Evolutionary conservation across 441 rosid species (phyloP).

Genomic region (Croton laevigatus): DNA sequence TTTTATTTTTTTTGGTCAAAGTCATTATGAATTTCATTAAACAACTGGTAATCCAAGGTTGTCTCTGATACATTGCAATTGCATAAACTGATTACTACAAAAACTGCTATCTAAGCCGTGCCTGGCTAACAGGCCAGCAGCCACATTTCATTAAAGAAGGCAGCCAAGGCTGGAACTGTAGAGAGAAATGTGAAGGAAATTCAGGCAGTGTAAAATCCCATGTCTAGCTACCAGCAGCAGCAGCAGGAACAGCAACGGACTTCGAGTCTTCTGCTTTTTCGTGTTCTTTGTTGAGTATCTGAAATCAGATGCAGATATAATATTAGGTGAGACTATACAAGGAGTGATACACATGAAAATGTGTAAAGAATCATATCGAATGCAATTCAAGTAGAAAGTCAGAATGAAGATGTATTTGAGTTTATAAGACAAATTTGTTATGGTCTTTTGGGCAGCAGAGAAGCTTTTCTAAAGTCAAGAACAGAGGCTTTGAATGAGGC

Average conservation of each 20-base stretch:
- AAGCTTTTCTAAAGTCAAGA: not conserved
- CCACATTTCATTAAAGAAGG: too few relatives aligned
- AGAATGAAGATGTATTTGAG: not conserved
- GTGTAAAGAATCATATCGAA: not conserved
- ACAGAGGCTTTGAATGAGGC: not conserved
- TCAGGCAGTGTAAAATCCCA: not conserved
- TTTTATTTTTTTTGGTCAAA: too few relatives aligned
- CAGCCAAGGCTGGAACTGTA: too few relatives aligned
- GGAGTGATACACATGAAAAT: not conserved
- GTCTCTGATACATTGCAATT: too few relatives aligned
- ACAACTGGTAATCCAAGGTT: too few relatives aligned
- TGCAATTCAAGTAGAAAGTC: not conserved
- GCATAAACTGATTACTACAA: too few relatives aligned
- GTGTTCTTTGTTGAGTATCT: slow-evolving; percentile 74
- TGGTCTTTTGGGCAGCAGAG: not conserved
- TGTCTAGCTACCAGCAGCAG: slow-evolving; percentile 35
- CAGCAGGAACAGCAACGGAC: slow-evolving; percentile 42
- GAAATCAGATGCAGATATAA: slow-evolving; percentile 18
- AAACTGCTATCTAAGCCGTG: too few relatives aligned
- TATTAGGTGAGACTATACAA: not conserved
- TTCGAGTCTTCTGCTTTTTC: slow-evolving; percentile 66
- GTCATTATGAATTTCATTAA: too few relatives aligned
- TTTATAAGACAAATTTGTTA: not conserved
- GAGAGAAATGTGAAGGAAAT: not conserved
- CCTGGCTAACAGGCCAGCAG: too few relatives aligned